These are phyloP conservation scores for Saprolegnia parasitica DNA, from an alignment of 352 stramenopile species.

Conservation along the genomic window DNA sequence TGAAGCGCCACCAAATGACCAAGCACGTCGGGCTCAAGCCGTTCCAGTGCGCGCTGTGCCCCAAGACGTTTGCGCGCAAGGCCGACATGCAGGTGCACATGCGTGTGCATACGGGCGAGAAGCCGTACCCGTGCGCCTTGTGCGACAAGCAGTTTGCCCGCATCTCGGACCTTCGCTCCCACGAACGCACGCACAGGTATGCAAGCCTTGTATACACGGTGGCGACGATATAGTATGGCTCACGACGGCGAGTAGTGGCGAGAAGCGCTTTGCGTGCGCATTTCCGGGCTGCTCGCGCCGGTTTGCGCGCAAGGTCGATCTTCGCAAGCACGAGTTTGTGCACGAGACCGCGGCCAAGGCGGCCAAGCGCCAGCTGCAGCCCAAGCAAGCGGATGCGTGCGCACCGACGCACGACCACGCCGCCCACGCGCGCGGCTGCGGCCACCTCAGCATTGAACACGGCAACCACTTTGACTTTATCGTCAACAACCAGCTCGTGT, in stretches of 20 bases:
- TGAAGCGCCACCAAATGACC: slow-evolving; percentile 49
- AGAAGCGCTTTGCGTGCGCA: slow-evolving; percentile 55
- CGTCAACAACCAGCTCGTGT: slow-evolving; percentile 77
- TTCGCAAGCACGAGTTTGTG: slow-evolving; percentile 66
- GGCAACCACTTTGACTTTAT: slow-evolving; percentile 77
- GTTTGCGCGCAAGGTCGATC: slow-evolving; percentile 59
- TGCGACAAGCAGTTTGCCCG: slow-evolving; percentile 63
- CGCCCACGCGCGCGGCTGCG: slow-evolving; percentile 46
- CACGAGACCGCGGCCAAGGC: slow-evolving; percentile 33
- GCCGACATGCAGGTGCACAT: slow-evolving; percentile 72
- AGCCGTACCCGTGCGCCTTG: slow-evolving; percentile 56
- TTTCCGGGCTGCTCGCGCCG: slow-evolving; percentile 46
- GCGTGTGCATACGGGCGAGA: slow-evolving; percentile 70
- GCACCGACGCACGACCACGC: slow-evolving; percentile 50
- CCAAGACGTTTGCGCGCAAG: slow-evolving; percentile 60
- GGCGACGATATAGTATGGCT: not conserved
- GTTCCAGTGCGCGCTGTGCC: slow-evolving; percentile 58
- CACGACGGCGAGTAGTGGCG: slow-evolving; percentile 35
- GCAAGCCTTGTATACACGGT: too few relatives aligned
- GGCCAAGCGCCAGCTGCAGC: slow-evolving; percentile 10
- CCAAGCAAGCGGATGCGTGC: slow-evolving; percentile 7
- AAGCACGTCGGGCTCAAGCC: slow-evolving; percentile 56
- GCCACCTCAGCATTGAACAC: slow-evolving; percentile 71
- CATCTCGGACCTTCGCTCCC: slow-evolving; percentile 64
- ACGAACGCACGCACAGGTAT: slow-evolving; percentile 70